A percentile compares a stretch with the other conserved stretches of the same genome.
phyloP scores from a whole-genome alignment of 2,329 filamentous ascomycete species.

The Fusarium sarcochroum region DNA sequence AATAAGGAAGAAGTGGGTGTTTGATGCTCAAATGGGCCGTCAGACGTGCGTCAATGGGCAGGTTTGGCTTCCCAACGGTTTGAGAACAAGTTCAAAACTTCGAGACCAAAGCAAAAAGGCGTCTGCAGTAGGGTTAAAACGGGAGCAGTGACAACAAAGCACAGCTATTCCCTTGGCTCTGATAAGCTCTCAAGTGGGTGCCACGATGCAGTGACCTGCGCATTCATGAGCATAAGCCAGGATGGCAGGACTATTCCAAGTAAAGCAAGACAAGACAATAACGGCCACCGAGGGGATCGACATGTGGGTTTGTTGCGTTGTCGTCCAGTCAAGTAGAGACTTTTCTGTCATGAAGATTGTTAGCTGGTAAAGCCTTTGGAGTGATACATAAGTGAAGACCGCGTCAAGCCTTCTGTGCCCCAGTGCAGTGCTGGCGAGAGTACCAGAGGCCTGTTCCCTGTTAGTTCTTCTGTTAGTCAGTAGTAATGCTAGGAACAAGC shows the following conservation, averaged over 20 bases:
- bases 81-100: slow-evolving; percentile 16
- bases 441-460: slow-evolving; percentile 32
- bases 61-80: slow-evolving; percentile 22
- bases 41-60: slow-evolving; percentile 31
- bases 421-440: slow-evolving; percentile 17
- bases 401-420: slow-evolving; percentile 35
- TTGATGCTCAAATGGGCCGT: slow-evolving; percentile 28
- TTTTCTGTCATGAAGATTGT: slow-evolving; percentile 7
- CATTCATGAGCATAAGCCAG: slow-evolving; percentile 18
- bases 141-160: slow-evolving; percentile 13
- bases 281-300: slow-evolving; percentile 34
- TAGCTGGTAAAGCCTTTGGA: slow-evolving; percentile 16
- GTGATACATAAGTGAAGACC: slow-evolving; percentile 31
- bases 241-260: slow-evolving; percentile 10
- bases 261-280: slow-evolving; percentile 28
- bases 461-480: slow-evolving; percentile 38
- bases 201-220: slow-evolving; percentile 11
- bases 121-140: slow-evolving; percentile 24
- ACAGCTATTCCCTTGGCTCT: slow-evolving; percentile 20
- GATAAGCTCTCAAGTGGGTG: slow-evolving; percentile 17
- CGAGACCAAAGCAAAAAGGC: slow-evolving; percentile 21
- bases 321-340: slow-evolving; percentile 20
- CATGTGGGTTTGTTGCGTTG: slow-evolving; percentile 29
- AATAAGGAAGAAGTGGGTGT: slow-evolving; percentile 37
- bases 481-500: slow-evolving; percentile 32